Evolutionary conservation across 2,329 filamentous ascomycete species (phyloP).

Genomic region (Graphilbum sp.): DNA sequence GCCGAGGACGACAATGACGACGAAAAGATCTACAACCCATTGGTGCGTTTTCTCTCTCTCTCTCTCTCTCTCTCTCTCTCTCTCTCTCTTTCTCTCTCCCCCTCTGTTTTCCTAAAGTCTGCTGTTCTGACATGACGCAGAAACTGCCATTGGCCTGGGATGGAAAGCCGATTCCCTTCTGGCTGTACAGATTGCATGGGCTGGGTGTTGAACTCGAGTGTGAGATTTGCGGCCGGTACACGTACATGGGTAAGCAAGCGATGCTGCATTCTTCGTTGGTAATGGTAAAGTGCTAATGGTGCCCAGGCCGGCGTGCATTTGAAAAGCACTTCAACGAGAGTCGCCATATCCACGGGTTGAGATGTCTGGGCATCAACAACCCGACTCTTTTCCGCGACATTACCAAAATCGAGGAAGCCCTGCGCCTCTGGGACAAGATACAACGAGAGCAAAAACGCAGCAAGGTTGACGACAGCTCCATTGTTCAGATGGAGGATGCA

Average conservation of each 20-base stretch:
- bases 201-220: slow-evolving; percentile 89
- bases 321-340: slow-evolving; percentile 98
- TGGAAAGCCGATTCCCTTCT: slow-evolving; percentile 96
- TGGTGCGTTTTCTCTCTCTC: slow-evolving; percentile 19
- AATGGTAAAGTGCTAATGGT: slow-evolving; percentile 23
- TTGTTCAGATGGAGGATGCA: slow-evolving; percentile 97
- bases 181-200: slow-evolving; percentile 94
- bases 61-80: neutral
- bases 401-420: slow-evolving; percentile 75
- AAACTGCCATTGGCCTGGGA: slow-evolving; percentile 96
- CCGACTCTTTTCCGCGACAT: slow-evolving; percentile 88
- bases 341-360: slow-evolving; percentile 81
- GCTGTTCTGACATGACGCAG: neutral
- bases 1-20: slow-evolving; percentile 58
- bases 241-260: slow-evolving; percentile 9
- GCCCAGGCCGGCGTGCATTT: slow-evolving; percentile 92
- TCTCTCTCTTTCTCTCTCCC: too few relatives aligned
- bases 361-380: slow-evolving; percentile 86
- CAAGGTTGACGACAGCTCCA: slow-evolving; percentile 58
- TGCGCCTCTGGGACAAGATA: slow-evolving; percentile 85
- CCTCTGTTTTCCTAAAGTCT: neutral
- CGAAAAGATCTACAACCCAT: slow-evolving; percentile 87
- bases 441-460: slow-evolving; percentile 69
- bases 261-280: neutral
- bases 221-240: slow-evolving; percentile 62